Evolutionary conservation across 2,329 filamentous ascomycete genomes (phyloP), one percentile per base, ranked within the genome.

Genomic region (Myriosclerotinia curreyana): DNA sequence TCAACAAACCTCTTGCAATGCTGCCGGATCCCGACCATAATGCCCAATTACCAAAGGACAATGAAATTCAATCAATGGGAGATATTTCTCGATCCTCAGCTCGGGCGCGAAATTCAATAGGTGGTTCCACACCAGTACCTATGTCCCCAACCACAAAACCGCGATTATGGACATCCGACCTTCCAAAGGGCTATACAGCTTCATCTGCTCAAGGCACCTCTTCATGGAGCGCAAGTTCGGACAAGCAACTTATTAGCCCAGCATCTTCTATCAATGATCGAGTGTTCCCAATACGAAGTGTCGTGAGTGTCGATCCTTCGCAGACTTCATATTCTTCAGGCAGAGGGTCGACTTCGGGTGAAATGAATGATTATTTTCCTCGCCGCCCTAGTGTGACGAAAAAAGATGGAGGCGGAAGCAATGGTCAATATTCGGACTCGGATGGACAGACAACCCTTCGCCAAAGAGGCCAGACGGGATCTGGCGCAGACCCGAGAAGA

Each of bases 231-330:
- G 52, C 65, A 0, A 66, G 61, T 51, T 68, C 66, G 17, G 69
- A 66, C 34, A 62, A 67, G 20, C 67, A 68, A 49, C 53, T 68
- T 52, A 67, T 63, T 20, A 71, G 66, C 40, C 67, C 67, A 38
- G 60, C 56, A n/a, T 49, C 64, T 22, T 11, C 34, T 49, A 20
- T 22, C 6, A 64, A 44, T 22, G 72, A 72, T 60, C 66, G 72
- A 17, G 70, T 73, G 2, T 73, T 71, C 53, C 72, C 72, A 11
- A 72, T 73, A 28, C 64, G 70, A 38, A 73, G 71, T 62, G 71
- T 72, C 34, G 69, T 72, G 34, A 70, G 69, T 53, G 71, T 72
- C 38, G 71, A 71, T 64, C 52, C 69, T 51, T 58, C 69, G 3
- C 69, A 71, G 40, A 72, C 71, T 15, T 68, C 71, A 56, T 62